These are phyloP conservation scores for Leishmania amazonensis DNA, from an alignment of 208 protist genomes.

Conservation along the genomic window DNA sequence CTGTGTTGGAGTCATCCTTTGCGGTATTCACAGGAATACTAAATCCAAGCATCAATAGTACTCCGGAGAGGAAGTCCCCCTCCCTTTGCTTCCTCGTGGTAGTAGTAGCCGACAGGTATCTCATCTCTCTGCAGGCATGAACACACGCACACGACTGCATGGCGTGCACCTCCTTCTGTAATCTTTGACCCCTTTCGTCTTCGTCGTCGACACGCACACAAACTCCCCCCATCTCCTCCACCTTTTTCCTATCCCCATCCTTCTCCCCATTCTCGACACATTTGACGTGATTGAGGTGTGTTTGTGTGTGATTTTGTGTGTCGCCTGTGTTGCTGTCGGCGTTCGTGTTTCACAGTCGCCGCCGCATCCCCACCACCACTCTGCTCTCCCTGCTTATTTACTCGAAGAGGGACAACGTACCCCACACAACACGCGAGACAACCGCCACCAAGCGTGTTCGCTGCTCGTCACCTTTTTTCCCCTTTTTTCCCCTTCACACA, in stretches of 20 bases:
- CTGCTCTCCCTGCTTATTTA: neutral
- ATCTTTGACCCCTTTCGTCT: neutral
- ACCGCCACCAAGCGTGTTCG: too few species aligned
- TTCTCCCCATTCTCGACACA: neutral
- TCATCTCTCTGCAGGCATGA: neutral
- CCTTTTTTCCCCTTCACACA: neutral
- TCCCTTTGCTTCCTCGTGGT: neutral
- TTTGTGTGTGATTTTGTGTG: neutral
- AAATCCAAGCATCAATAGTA: neutral
- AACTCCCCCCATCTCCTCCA: neutral
- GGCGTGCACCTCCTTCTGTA: neutral
- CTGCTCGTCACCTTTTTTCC: too few species aligned
- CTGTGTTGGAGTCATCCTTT: neutral
- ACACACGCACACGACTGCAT: neutral
- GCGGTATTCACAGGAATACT: neutral
- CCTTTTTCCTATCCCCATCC: too few species aligned
- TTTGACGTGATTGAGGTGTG: neutral
- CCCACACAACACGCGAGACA: too few species aligned
- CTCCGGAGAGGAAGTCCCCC: neutral
- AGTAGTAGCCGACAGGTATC: neutral
- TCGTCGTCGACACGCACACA: neutral
- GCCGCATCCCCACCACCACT: too few species aligned
- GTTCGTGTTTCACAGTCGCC: neutral
- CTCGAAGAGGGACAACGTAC: neutral
- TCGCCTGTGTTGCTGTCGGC: neutral